Evolutionary conservation across 2,329 filamentous ascomycete species (phyloP).

Genomic region (Penicillium fuscoglaucum): DNA sequence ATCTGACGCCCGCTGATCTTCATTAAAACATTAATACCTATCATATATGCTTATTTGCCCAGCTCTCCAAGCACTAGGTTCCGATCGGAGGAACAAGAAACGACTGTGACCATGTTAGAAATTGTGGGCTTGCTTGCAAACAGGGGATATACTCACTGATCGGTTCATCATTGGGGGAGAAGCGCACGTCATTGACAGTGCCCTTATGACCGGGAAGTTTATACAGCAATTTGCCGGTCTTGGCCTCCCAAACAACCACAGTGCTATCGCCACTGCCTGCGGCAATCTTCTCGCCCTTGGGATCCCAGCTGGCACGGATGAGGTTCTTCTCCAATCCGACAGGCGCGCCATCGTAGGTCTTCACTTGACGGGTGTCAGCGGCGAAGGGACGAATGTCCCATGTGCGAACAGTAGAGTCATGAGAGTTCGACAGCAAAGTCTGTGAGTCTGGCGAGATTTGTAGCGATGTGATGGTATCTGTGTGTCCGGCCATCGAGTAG

Average conservation of each 20-base stretch:
- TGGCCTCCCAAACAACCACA: conserved; percentile 85
- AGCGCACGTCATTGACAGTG: conserved; percentile 90
- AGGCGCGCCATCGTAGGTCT: conserved; percentile 89
- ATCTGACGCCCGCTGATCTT: conserved; percentile 30
- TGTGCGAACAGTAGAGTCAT: conserved; percentile 89
- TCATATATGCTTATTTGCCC: conserved; percentile 54
- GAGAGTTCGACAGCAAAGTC: conserved; percentile 83
- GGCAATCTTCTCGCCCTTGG: conserved; percentile 79
- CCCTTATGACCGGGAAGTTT: conserved; percentile 95
- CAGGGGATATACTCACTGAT: conserved; percentile 66
- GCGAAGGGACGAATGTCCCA: conserved; percentile 98
- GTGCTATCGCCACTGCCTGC: conserved; percentile 88
- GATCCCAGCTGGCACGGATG: conserved; percentile 85
- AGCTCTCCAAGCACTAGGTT: conserved; percentile 82
- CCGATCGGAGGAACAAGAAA: conserved; percentile 87
- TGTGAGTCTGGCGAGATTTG: conserved; percentile 92
- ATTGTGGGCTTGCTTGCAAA: neutral
- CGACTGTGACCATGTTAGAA: conserved; percentile 56
- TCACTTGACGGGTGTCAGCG: conserved; percentile 77
- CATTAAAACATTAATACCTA: conserved; percentile 21
- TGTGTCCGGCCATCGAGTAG: conserved; percentile 86
- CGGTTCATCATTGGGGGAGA: conserved; percentile 79
- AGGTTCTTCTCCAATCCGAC: conserved; percentile 88
- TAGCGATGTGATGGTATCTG: conserved; percentile 87
- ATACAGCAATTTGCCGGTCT: conserved; percentile 86